Evolutionary conservation across 2,329 filamentous ascomycete species (phyloP).

Genomic region (Colletotrichum sp.): DNA sequence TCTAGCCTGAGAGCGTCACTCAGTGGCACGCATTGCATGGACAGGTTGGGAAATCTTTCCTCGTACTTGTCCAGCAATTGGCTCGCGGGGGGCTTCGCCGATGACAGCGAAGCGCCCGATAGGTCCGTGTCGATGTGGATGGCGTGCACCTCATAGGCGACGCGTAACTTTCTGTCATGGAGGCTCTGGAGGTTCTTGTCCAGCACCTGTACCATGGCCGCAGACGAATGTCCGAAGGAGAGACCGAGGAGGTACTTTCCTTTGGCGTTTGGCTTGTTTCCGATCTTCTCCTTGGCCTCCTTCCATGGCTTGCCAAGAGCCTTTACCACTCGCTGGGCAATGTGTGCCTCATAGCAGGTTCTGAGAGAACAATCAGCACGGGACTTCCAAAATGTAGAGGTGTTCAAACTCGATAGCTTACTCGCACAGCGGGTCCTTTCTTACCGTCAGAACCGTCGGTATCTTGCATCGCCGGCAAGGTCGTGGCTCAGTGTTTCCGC

Average conservation of each 20-base stretch:
- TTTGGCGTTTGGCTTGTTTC: conserved; percentile 32
- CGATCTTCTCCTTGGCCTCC: conserved; percentile 39
- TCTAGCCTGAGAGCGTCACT: conserved; percentile 61
- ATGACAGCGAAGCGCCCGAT: conserved; percentile 4
- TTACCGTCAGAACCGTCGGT: conserved; percentile 23
- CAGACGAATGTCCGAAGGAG: conserved; percentile 83
- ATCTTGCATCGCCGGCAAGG: conserved; percentile 27
- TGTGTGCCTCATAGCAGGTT: conserved; percentile 79
- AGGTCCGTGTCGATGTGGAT: conserved; percentile 58
- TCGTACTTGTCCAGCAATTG: conserved; percentile 59
- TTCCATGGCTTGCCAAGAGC: conserved; percentile 62
- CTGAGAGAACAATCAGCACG: conserved; percentile 27
- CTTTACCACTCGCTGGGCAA: conserved; percentile 80
- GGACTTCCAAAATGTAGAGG: background rate
- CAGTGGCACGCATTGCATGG: conserved; percentile 69
- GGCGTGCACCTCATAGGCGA: conserved; percentile 71
- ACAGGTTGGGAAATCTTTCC: conserved; percentile 68
- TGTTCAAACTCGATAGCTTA: conserved; percentile 10
- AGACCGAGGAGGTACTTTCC: conserved; percentile 74
- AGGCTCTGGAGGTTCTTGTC: conserved; percentile 72
- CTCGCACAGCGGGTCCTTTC: conserved; percentile 30
- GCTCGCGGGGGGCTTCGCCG: conserved; percentile 35
- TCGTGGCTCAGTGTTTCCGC: background rate
- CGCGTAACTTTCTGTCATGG: conserved; percentile 65
- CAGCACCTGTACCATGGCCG: conserved; percentile 77